These are phyloP conservation scores for Fragaria ananassa DNA, from an alignment of 306 rosid genomes.

Conservation along the genomic window DNA sequence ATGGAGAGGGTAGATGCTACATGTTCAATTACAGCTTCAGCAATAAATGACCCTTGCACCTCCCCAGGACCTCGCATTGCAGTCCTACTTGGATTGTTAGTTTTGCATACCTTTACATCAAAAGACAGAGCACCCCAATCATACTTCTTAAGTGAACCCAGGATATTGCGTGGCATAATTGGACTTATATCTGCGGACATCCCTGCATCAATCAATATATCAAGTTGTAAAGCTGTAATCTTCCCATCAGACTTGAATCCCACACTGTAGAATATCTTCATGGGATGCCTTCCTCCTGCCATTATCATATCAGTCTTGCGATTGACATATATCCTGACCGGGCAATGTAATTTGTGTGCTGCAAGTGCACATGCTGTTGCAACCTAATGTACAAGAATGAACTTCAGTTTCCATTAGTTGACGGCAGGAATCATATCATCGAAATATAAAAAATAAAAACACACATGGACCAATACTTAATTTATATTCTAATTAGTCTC, in stretches of 20 bases:
- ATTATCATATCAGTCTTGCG: slow-evolving; percentile 89
- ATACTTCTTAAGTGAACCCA: slow-evolving; percentile 61
- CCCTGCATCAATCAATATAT: slow-evolving; percentile 79
- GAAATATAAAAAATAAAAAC: background rate
- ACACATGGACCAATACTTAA: background rate
- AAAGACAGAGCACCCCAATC: slow-evolving; percentile 90
- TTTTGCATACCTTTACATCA: slow-evolving; percentile 80
- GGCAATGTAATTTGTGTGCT: slow-evolving; percentile 66
- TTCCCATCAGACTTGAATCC: slow-evolving; percentile 85
- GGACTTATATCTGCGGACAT: slow-evolving; percentile 59
- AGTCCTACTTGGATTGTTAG: slow-evolving; percentile 74
- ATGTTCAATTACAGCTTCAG: slow-evolving; percentile 81
- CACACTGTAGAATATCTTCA: slow-evolving; percentile 77
- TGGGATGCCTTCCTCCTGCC: slow-evolving; percentile 97
- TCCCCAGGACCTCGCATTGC: slow-evolving; percentile 96
- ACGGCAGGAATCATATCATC: background rate
- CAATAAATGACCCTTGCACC: slow-evolving; percentile 83
- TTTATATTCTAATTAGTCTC: background rate
- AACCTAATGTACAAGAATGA: slow-evolving; percentile 44
- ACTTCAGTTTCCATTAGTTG: background rate
- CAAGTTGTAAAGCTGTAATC: slow-evolving; percentile 71
- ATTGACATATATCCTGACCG: slow-evolving; percentile 74
- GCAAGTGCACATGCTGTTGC: slow-evolving; percentile 90
- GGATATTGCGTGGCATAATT: slow-evolving; percentile 46
- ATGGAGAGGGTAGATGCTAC: slow-evolving; percentile 69